Percentiles rank a stretch among this genome's conserved stretches.
Evolutionary conservation across 371 early-diverging fungal genomes (phyloP).

Genomic region (Mucor racemosus): DNA sequence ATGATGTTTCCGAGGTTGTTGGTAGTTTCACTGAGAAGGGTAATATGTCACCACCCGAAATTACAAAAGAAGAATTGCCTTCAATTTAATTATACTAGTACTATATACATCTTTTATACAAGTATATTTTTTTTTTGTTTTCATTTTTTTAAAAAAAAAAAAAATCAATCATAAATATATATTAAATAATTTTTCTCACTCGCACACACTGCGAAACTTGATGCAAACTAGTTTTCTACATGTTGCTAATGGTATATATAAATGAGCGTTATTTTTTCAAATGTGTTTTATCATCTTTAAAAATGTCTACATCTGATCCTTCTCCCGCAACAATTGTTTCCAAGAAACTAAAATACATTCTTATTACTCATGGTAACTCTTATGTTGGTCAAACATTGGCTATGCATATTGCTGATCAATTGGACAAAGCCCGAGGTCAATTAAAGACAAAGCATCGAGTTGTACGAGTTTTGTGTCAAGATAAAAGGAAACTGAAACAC

Average conservation of each 20-base stretch:
- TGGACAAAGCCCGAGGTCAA: constrained; percentile 1
- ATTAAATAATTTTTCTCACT: neutral
- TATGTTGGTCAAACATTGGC: constrained; percentile 21
- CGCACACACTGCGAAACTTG: neutral
- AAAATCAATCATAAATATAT: neutral
- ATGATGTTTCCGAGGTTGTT: constrained; percentile 27
- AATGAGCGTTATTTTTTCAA: neutral
- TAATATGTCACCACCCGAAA: constrained; percentile 37
- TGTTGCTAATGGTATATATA: neutral
- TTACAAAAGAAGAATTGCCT: constrained; percentile 3
- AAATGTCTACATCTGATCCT: neutral
- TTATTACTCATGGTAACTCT: constrained; percentile 24
- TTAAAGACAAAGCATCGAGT: constrained; percentile 7
- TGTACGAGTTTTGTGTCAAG: constrained; percentile 21
- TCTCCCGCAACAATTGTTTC: neutral
- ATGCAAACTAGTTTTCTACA: neutral
- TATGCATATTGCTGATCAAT: constrained; percentile 20
- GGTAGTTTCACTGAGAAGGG: constrained; percentile 32
- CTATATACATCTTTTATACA: neutral
- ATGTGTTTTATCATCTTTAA: neutral
- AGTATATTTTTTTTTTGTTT: neutral
- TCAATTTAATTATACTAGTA: neutral
- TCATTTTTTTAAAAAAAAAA: neutral
- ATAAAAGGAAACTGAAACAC: neutral
- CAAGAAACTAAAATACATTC: constrained; percentile 22